Evolutionary conservation across 768 basidiomycete genomes (phyloP), one percentile per base, ranked within the genome.

Genomic region (Tylopilus balloui): DNA sequence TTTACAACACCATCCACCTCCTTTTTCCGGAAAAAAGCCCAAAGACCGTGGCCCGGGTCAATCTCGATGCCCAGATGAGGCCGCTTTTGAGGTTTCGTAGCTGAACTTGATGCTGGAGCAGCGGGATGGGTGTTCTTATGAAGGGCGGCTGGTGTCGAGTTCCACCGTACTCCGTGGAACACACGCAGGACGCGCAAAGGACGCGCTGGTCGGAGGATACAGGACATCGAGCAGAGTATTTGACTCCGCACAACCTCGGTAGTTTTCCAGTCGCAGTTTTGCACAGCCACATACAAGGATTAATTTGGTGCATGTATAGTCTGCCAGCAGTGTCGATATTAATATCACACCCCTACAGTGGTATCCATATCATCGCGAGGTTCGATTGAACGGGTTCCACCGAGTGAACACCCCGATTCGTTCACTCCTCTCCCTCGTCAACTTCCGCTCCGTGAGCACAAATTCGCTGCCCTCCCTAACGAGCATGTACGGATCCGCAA

Each of bases 11-110:
- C 84, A 29, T 77, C 70, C 40, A 64, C 72, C 19, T 74, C 69
- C 59, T 77, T 80, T 57, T 71, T 74, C 50, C 86, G 75, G 69
- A 91, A 92, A 64, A 92, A 91, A 0, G 73, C 81, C 58, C 78
- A 90, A 7, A 92, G 76, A 1, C 88, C 89, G 64, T 92, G 88
- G 51, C 84, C 76, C 19, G 81, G 76, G 50, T 76, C 69, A 20
- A 77, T 69, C 4, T 67, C 43, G 35, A 80, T 60, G 37, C 69
- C 68, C 14, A 76, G 60, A 45, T 75, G 75, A 0, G 74, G 75
- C 11, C 78, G 70, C 35, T 69, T 65, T 31, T 68, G 60, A 12
- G 67, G 63, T n/a, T 61, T 64, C 29, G 42, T 25, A 10, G 42
- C 39, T 35, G 51, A 52, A n/a, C 34, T 48, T 2, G 48, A 35